Evolutionary conservation across 176 grass and related monocot genomes (phyloP), one percentile per base, ranked within the genome.

Genomic region (Aegilops sharonensis): DNA sequence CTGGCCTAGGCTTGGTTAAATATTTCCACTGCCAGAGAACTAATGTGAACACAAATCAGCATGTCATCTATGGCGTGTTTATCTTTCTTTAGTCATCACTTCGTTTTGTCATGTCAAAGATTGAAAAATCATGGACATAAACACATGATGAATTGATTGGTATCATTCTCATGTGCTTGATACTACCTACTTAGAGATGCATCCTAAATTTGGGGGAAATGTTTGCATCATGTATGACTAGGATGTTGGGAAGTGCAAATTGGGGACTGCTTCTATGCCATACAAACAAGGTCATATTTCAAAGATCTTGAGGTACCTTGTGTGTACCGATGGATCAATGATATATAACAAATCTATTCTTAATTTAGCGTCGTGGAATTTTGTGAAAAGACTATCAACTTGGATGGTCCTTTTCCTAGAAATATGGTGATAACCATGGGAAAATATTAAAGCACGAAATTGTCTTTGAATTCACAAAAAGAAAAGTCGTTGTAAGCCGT

Each of bases 151-250:
- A 7, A 84, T 34, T 59, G 66, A 74, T 84, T 35, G 29, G 30
- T 68, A 67, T 68, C 89, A 37, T 74, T 80, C 43, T 80, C 82
- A 57, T 24, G 35, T 68, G 67, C 45, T 85, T 75, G 76, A 68
- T 64, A 18, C 59, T 64, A 18, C 59, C 17, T 84, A 35, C 27
- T 37, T 36, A 30, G 5, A 61, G n/a, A 75, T 78, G 59, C 39
- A 21, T 42, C 75, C 47, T 21, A 21, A 21, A 12, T 90, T 84
- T 69, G 9, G 21, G 13, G 67, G 12, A 76, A 62, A 68, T 54
- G 29, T 21, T 60, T 45, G 12, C 43, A 63, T 84, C 81, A 35
- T 69, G 23, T 69, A 62, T 87, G 81, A 81, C 76, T 76, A 80
- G 47, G 76, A 87, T 91, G 18, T 36, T 30, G 80, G 14, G 64